A percentile compares a stretch with the other conserved stretches of the same genome.
phyloP scores from a whole-genome alignment of 768 basidiomycete species.

The Lentinula guzmanii region DNA sequence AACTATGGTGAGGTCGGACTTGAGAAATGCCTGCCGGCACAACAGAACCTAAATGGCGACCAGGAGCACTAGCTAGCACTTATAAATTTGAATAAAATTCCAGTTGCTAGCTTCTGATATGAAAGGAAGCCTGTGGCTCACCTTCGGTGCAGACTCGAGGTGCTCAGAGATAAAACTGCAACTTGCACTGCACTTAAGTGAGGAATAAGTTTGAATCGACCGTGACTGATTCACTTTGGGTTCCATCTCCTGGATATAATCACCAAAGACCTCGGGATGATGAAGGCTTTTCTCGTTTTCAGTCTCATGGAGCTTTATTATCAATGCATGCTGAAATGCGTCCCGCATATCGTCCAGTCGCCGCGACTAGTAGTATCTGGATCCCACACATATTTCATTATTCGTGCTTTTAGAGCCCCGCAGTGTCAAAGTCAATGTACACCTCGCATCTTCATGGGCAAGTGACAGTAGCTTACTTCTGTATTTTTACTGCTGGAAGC shows the following conservation, averaged over 20 bases:
- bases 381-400: slow-evolving; percentile 77
- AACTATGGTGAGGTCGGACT: too few relatives aligned
- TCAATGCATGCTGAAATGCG: slow-evolving; percentile 61
- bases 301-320: slow-evolving; percentile 34
- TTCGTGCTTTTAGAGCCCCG: slow-evolving; percentile 81
- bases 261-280: slow-evolving; percentile 53
- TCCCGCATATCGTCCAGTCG: slow-evolving; percentile 79
- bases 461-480: slow-evolving; percentile 1
- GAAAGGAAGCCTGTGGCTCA: too few relatives aligned
- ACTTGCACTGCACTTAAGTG: too few relatives aligned
- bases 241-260: slow-evolving; percentile 44
- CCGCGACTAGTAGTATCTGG: slow-evolving; percentile 82
- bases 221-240: slow-evolving; percentile 30
- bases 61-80: too few relatives aligned
- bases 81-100: too few relatives aligned
- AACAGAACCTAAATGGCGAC: too few relatives aligned
- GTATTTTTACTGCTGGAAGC: slow-evolving; percentile 19
- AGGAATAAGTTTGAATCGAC: too few relatives aligned
- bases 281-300: slow-evolving; percentile 22
- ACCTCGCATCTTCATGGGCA: slow-evolving; percentile 69
- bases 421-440: slow-evolving; percentile 69
- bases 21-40: too few relatives aligned
- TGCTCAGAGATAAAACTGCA: too few relatives aligned
- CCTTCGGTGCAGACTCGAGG: too few relatives aligned
- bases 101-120: too few relatives aligned